Base-by-base conservation (phyloP, 192 early-diverging fungal genomes). In the Linnemannia zychae region DNA sequence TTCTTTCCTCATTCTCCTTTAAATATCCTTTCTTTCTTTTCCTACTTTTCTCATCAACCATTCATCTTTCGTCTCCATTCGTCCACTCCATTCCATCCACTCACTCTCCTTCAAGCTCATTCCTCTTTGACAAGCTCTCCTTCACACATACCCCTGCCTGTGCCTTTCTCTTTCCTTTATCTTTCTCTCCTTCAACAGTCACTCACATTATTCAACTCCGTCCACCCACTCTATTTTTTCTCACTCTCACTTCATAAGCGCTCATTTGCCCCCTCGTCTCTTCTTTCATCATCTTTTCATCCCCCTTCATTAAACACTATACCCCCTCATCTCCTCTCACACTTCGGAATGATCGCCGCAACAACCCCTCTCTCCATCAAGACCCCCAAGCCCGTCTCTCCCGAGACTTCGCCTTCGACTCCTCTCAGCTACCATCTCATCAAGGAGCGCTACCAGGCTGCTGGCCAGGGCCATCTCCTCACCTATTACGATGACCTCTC, bases 401-500 rank as follows among this genome's bases (percentile, higher is more conserved):
- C 78, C 15, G 63, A 17, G 74, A 57, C 74, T 33, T 38, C 74
- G 33, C 67, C 88, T 15, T 82, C 80, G 22, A 67, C 86, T 57
- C 24, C 82, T 66, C 82, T 88, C 47, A 66, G 82, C 72, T 76
- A 88, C 1, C 88, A 36, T 22, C 38, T 69, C 36, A 73, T 97
- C 31, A 91, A 91, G 81, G 89, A 90, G 34, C 87, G 88, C 65
- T 98, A 93, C 87, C 84, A 88, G 28, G 91, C 77, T 9, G 95
- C 95, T 67, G 94, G 93, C 6, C 98, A 99, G 90, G 94, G 88
- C 44, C 98, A 99, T 79, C 93, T 99, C 44, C 95, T 99, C 86
- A 90, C 89, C 49, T 96, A 93, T 90, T 97, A 92, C 76, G 92
- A 96, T 53, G 85, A 90, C 38, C 93, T 99, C 24, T 70, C 85